Conservation (phyloP, 2,329 filamentous ascomycete species). For the Alternaria longipes region DNA sequence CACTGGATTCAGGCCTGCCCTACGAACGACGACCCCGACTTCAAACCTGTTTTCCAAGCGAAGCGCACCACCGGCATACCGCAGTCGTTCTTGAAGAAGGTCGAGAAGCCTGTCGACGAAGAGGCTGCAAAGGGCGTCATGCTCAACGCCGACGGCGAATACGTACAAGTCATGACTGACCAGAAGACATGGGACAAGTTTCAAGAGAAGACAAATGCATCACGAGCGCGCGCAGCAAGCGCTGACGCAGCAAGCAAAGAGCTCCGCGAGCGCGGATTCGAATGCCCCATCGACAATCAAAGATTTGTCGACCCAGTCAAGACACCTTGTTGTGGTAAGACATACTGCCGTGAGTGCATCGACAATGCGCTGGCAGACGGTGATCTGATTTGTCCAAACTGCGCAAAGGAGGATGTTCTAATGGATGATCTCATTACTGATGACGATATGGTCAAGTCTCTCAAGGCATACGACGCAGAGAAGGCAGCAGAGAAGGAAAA, state of each 20-base stretch:
- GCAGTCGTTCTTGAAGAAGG: conserved; percentile 91
- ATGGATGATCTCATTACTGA: conserved; percentile 84
- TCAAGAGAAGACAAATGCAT: conserved; percentile 90
- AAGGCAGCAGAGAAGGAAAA: conserved; percentile 53
- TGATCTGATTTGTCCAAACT: conserved; percentile 95
- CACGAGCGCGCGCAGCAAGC: conserved; percentile 82
- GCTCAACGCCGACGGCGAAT: conserved; percentile 97
- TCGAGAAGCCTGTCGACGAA: conserved; percentile 89
- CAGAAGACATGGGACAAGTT: conserved; percentile 97
- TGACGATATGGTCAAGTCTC: conserved; percentile 78
- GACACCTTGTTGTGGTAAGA: conserved; percentile 97
- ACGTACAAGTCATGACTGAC: conserved; percentile 95
- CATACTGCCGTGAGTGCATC: conserved; percentile 99
- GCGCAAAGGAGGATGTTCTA: conserved; percentile 87
- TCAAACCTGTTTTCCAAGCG: conserved; percentile 90
- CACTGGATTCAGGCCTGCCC: conserved; percentile 99
- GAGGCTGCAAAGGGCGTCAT: conserved; percentile 90
- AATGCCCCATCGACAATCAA: conserved; percentile 96
- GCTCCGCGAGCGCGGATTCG: conserved; percentile 84
- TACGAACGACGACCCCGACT: conserved; percentile 97
- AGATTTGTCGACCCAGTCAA: conserved; percentile 99
- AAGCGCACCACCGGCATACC: conserved; percentile 98
- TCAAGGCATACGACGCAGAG: conserved; percentile 75
- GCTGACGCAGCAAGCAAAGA: conserved; percentile 83
- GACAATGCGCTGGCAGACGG: conserved; percentile 98